Percentiles rank a stretch among this genome's conserved stretches.
These are phyloP conservation scores for Ramularia endophylla DNA, from an alignment of 2,329 filamentous ascomycete genomes.

Conservation along the genomic window DNA sequence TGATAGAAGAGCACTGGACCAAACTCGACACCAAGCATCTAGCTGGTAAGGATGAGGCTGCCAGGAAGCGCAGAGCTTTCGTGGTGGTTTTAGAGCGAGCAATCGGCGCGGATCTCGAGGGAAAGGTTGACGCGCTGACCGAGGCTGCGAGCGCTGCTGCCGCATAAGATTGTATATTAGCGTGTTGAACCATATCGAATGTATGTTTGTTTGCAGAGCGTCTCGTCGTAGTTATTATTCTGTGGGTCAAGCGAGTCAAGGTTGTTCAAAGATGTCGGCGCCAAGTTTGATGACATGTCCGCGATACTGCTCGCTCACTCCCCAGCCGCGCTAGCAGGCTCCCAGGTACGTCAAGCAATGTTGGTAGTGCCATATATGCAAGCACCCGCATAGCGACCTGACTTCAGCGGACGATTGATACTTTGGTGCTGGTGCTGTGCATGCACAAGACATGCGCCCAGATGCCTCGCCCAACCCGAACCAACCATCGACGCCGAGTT, in stretches of 20 bases:
- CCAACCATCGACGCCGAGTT: no score
- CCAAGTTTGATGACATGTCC: no score
- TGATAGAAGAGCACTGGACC: conserved; percentile 34
- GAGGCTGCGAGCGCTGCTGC: background rate
- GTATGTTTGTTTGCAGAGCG: background rate
- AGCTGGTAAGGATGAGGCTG: conserved; percentile 29
- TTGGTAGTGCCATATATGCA: no score
- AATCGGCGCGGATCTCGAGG: conserved; percentile 34
- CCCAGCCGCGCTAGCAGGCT: no score
- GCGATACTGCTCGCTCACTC: no score
- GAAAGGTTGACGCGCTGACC: conserved; percentile 20
- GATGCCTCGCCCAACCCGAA: no score
- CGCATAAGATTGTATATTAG: background rate
- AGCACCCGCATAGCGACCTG: no score
- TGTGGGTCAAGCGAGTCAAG: background rate
- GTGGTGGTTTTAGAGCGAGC: conserved; percentile 36
- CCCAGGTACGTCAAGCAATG: no score
- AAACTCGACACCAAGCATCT: conserved; percentile 28
- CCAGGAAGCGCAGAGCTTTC: conserved; percentile 35
- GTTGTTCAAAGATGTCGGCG: no score
- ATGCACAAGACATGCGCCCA: no score
- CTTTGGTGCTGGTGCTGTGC: no score
- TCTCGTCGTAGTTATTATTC: background rate
- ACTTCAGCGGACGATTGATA: no score
- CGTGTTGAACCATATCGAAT: background rate